Conservation (phyloP, 1,139 yeast genomes). For the Williopsis jadinii region DNA sequence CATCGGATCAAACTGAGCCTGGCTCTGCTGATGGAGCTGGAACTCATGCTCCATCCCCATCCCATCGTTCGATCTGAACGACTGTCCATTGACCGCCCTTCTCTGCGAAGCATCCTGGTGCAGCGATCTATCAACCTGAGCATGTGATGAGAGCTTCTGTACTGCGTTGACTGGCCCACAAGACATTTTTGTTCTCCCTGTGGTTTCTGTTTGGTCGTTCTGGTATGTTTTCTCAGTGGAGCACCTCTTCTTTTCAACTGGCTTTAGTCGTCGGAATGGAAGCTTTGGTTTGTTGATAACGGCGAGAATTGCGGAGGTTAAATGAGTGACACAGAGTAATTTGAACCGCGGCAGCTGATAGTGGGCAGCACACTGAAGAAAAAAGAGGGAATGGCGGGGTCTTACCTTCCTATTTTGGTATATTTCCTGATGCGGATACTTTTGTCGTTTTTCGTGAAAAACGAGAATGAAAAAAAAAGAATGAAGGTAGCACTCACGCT, state of each 20-base stretch:
- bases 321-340: not conserved
- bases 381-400: no score
- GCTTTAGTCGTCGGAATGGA: no score
- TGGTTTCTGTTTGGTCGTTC: not conserved
- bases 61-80: conserved; percentile 12
- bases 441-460: not conserved
- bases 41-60: conserved; percentile 19
- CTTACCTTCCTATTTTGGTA: no score
- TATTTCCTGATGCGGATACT: no score
- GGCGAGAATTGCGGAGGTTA: not conserved
- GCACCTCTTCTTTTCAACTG: no score
- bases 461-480: not conserved
- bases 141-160: conserved; percentile 19
- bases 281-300: not conserved
- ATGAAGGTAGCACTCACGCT: conserved; percentile 37
- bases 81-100: conserved; percentile 1
- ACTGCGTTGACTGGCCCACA: conserved; percentile 24
- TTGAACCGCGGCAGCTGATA: not conserved
- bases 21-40: conserved; percentile 15
- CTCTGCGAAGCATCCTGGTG: conserved; percentile 20
- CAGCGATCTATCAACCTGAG: conserved; percentile 21
- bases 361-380: not conserved
- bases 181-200: conserved; percentile 5
- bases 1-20: conserved; percentile 11
- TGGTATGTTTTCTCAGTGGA: no score